Evolutionary conservation across 345 rosid species (phyloP).

Genomic region (Boechera retrofracta): DNA sequence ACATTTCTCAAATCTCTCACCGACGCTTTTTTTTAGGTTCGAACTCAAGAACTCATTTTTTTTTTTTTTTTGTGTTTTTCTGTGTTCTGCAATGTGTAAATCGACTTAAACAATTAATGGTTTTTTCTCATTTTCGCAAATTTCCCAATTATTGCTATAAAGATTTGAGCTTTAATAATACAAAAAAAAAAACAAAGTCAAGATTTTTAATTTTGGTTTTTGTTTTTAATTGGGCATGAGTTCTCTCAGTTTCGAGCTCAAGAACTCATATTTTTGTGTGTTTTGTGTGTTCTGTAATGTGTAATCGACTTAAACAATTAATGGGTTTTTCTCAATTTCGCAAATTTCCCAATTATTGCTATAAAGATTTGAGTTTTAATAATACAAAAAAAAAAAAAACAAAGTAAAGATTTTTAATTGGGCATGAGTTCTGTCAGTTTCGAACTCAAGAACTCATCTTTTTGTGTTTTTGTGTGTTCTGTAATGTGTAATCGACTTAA

Average conservation of each 20-base stretch:
- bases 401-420: background rate
- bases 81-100: background rate
- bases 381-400: conserved; percentile 2
- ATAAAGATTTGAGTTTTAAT: conserved; percentile 39
- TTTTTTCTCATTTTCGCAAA: background rate
- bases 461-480: background rate
- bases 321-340: background rate
- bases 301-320: background rate
- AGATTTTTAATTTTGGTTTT: background rate
- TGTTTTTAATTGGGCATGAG: conserved; percentile 16
- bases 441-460: conserved; percentile 25
- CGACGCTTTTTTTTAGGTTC: conserved; percentile 38
- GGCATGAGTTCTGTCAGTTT: conserved; percentile 25
- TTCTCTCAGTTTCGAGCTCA: conserved; percentile 22
- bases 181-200: background rate
- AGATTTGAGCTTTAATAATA: conserved; percentile 40
- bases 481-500: background rate
- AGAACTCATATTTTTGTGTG: conserved; percentile 17
- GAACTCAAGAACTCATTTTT: conserved; percentile 30
- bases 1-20: conserved; percentile 46
- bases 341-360: conserved; percentile 4
- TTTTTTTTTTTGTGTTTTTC: background rate
- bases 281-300: background rate
- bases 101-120: conserved; percentile 4
- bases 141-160: conserved; percentile 23